Conservation (phyloP, 2,329 filamentous ascomycete genomes). For the Hymenoscyphus fraxineus region DNA sequence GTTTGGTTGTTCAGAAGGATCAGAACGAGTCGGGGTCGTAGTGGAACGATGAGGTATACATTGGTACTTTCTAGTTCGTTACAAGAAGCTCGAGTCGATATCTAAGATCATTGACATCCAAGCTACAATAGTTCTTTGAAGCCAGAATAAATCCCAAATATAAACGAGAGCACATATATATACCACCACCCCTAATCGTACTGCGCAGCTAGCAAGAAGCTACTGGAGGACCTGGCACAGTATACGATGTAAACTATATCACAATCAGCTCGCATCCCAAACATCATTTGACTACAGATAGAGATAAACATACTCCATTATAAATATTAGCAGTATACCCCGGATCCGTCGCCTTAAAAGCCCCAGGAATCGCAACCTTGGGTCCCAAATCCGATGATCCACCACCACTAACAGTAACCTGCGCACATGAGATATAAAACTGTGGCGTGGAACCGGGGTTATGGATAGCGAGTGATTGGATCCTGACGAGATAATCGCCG, state of each 20-base stretch:
- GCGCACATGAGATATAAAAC: constrained; percentile 23
- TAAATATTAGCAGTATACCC: constrained; percentile 35
- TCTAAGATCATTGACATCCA: too few relatives aligned
- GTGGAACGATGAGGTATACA: too few relatives aligned
- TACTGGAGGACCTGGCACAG: constrained; percentile 19
- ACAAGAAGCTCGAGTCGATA: too few relatives aligned
- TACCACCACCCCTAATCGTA: neutral
- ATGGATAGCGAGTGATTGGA: constrained; percentile 33
- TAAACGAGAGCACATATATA: neutral
- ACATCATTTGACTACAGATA: neutral
- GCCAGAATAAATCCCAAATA: neutral
- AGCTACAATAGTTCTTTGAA: too few relatives aligned
- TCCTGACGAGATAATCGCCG: constrained; percentile 38
- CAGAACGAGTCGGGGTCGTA: too few relatives aligned
- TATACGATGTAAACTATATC: constrained; percentile 18
- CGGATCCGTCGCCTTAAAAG: constrained; percentile 18
- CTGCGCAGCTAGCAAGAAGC: constrained; percentile 7
- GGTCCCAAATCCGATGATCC: constrained; percentile 21
- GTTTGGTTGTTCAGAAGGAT: too few relatives aligned
- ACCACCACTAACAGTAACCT: constrained; percentile 22
- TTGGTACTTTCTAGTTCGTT: too few relatives aligned
- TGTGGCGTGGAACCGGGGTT: constrained; percentile 13
- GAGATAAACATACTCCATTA: constrained; percentile 27
- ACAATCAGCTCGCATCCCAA: neutral
- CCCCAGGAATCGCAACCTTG: constrained; percentile 27